Conservation (phyloP, 2,329 filamentous ascomycete species). For the Aspergillus fumigatiaffinis region DNA sequence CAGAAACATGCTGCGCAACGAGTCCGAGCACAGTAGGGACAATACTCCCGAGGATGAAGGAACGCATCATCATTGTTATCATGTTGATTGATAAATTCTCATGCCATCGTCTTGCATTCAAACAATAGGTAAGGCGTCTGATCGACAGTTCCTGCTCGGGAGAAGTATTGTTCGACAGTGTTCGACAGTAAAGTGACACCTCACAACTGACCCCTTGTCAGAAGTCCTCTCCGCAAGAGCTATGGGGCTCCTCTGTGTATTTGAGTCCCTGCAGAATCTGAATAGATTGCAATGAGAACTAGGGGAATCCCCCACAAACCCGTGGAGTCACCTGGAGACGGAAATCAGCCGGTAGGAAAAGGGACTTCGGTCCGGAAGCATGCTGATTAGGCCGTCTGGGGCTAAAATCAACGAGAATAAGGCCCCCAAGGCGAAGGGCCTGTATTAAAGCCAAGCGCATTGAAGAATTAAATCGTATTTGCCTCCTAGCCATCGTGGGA, state of each 20-base stretch:
- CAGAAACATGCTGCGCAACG: neutral
- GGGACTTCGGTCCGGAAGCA: neutral
- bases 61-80: neutral
- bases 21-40: constrained; percentile 1
- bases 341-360: neutral
- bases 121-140: neutral
- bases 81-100: neutral
- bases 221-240: neutral
- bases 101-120: neutral
- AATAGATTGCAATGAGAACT: neutral
- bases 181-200: neutral
- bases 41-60: constrained; percentile 3
- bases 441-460: neutral
- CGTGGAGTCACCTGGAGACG: neutral
- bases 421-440: neutral
- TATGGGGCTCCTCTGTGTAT: neutral
- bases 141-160: neutral
- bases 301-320: neutral
- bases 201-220: neutral
- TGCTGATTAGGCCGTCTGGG: neutral
- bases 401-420: neutral
- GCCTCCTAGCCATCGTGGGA: neutral
- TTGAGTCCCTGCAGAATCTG: neutral
- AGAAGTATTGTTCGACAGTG: neutral
- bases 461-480: neutral